These are phyloP conservation scores for Adansonia grandidieri DNA, from an alignment of 441 rosid genomes.

Conservation along the genomic window DNA sequence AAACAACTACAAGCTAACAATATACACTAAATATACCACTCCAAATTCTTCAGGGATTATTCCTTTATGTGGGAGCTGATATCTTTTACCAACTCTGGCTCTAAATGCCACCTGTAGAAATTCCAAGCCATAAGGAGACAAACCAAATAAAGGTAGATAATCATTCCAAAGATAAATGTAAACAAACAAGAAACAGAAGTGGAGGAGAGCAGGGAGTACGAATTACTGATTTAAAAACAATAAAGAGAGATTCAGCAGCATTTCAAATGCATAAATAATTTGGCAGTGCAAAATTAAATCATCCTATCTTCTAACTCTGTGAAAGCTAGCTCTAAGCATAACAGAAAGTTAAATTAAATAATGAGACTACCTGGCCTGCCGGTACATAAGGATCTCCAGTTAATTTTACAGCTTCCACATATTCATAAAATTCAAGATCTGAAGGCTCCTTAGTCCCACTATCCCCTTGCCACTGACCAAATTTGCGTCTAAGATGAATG, in stretches of 20 bases:
- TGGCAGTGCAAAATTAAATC: not conserved
- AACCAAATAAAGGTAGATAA: slow-evolving; percentile 14
- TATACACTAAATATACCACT: slow-evolving; percentile 58
- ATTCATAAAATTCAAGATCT: slow-evolving; percentile 86
- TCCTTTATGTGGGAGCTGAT: slow-evolving; percentile 94
- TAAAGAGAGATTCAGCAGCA: not conserved
- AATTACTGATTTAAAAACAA: not conserved
- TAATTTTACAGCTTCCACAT: slow-evolving; percentile 89
- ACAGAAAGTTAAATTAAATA: slow-evolving; percentile 1
- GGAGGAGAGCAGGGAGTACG: not conserved
- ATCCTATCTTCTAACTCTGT: not conserved
- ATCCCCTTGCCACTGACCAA: slow-evolving; percentile 83
- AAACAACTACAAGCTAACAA: not conserved
- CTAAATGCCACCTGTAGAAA: slow-evolving; percentile 85
- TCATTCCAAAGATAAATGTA: slow-evolving; percentile 4
- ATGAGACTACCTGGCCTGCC: slow-evolving; percentile 80
- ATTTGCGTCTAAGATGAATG: slow-evolving; percentile 75
- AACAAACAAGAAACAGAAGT: not conserved
- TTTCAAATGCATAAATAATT: slow-evolving; percentile 7
- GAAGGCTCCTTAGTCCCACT: slow-evolving; percentile 53
- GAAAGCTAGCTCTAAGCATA: slow-evolving; percentile 5
- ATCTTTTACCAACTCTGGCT: slow-evolving; percentile 88
- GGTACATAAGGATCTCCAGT: slow-evolving; percentile 95
- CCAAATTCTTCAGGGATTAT: slow-evolving; percentile 98
- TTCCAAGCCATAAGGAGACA: slow-evolving; percentile 23